Evolutionary conservation across 2,329 filamentous ascomycete genomes (phyloP), one percentile per base, ranked within the genome.

Genomic region (Periconia digitata): DNA sequence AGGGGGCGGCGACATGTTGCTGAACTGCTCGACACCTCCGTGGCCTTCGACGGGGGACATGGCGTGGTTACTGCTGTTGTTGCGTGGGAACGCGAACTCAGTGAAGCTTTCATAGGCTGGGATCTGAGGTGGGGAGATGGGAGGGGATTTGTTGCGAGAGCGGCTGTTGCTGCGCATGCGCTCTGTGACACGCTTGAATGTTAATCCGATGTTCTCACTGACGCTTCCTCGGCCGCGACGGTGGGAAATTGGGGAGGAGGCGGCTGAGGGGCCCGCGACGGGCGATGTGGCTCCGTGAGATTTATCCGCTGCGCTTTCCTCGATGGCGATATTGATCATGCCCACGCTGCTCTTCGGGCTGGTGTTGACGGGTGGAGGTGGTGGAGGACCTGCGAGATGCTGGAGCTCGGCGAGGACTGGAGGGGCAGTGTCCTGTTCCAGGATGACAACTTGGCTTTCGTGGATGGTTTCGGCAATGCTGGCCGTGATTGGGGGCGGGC

Each of bases 351-450:
- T 61, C 39, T 53, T 58, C 27, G 54, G 49, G 23, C 50, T 58
- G n/a, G 60, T 45, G 17, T 58, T 53, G 41, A 60, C 48, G 32
- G 59, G 62, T 10, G 64, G 48, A 15, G 76, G 75, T 10, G 72
- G 64, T 1, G 80, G 80, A 10, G 80, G 80, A 8, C 67, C 73
- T 20, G 76, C 78, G 15, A 86, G 72, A 63, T 85, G 83, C 59
- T 84, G 82, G 8, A 86, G 74, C 59, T 86, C 81, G 6, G 83
- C 80, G 16, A 86, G 74, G 8, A 84, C 70, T 8, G 79, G 77
- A 12, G 80, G 79, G 20, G 61, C 61, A 15, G 57, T 57, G 17
- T 73, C 71, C 34, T 63, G 59, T 34, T 78, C 67, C 38, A 78
- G 64, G 27, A 78, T 72, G 42, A 78, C 64, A 5, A 76, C 67